These are phyloP conservation scores for Spinacia oleracea DNA, from an alignment of 179 eudicot genomes.

Conservation along the genomic window DNA sequence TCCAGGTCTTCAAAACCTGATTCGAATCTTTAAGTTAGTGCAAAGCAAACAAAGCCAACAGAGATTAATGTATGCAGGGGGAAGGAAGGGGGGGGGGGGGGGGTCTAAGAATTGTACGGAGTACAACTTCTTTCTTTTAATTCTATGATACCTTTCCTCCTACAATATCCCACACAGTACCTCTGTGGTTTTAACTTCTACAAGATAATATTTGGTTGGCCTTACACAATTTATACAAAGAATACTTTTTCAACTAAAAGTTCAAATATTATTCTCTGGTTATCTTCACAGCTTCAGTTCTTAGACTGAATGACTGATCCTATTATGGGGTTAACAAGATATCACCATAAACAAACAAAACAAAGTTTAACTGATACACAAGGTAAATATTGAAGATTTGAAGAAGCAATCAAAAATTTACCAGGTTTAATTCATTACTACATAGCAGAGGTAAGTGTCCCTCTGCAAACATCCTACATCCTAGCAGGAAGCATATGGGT, in stretches of 20 bases:
- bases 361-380: background rate
- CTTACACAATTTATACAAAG: background rate
- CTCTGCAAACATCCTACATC: background rate
- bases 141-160: no score
- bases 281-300: background rate
- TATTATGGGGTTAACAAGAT: background rate
- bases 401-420: background rate
- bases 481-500: background rate
- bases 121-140: no score
- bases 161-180: background rate
- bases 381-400: background rate
- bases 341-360: background rate
- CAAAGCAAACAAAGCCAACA: background rate
- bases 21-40: conserved; percentile 20
- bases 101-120: background rate
- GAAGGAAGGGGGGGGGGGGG: background rate
- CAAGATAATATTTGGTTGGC: background rate
- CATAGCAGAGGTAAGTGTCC: background rate
- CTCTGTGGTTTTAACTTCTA: background rate
- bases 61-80: conserved; percentile 10
- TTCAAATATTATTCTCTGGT: background rate
- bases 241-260: background rate
- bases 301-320: background rate
- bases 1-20: conserved; percentile 91
- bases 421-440: background rate